Conservation (phyloP, 345 rosid genomes). For the Salix arbutifolia region DNA sequence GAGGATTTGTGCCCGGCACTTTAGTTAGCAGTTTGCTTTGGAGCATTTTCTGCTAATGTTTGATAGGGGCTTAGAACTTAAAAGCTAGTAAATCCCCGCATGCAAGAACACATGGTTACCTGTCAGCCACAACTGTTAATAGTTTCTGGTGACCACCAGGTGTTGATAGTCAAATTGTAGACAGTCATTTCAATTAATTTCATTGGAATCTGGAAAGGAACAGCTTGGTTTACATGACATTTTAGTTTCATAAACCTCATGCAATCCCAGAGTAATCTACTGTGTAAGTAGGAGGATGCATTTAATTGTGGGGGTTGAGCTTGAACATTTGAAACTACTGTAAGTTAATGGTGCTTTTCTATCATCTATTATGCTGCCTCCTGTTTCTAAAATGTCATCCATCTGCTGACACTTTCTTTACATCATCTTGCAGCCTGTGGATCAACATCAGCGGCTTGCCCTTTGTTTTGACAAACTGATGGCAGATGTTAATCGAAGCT, state of each 20-base stretch:
- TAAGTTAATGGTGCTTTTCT: not conserved
- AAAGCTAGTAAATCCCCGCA: not conserved
- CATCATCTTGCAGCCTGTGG: conserved; percentile 63
- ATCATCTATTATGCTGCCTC: not conserved
- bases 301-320: not conserved
- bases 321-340: not conserved
- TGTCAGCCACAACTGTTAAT: not conserved
- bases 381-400: not conserved
- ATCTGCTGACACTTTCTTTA: not conserved
- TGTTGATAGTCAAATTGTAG: not conserved
- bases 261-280: not conserved
- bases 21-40: not conserved
- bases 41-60: not conserved
- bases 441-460: conserved; percentile 82
- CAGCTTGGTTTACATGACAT: not conserved
- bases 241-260: not conserved
- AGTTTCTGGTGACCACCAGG: not conserved
- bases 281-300: not conserved
- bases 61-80: not conserved
- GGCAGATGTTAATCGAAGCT: conserved; percentile 77
- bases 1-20: not conserved
- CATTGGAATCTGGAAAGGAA: not conserved
- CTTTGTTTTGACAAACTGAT: conserved; percentile 86
- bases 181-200: not conserved
- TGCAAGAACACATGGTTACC: not conserved